Evolutionary conservation across 2,329 filamentous ascomycete genomes (phyloP).

Genomic region (Parafenestella ontariensis): DNA sequence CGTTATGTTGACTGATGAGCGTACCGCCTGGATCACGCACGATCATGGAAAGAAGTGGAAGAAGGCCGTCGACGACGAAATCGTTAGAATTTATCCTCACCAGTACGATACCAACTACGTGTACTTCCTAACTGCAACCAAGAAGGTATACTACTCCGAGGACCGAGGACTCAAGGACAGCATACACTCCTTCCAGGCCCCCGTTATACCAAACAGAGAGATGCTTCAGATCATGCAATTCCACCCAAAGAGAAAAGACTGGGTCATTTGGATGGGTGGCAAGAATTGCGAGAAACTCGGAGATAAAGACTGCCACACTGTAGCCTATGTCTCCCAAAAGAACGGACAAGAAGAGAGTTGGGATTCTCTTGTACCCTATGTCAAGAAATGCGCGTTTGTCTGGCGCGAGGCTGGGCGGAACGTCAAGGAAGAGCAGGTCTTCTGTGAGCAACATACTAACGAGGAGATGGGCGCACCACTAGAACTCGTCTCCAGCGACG

Average conservation of each 20-base stretch:
- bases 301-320: constrained; percentile 68
- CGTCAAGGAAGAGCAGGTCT: constrained; percentile 69
- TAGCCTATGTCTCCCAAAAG: constrained; percentile 79
- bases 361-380: constrained; percentile 75
- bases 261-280: constrained; percentile 87
- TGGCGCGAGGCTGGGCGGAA: constrained; percentile 63
- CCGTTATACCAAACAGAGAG: constrained; percentile 63
- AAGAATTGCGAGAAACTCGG: constrained; percentile 68
- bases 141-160: constrained; percentile 78
- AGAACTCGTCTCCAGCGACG: constrained; percentile 77
- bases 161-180: constrained; percentile 71
- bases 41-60: constrained; percentile 92
- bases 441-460: constrained; percentile 69
- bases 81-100: constrained; percentile 78
- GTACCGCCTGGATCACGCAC: constrained; percentile 74
- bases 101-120: constrained; percentile 82
- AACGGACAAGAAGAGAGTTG: constrained; percentile 72
- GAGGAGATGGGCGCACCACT: constrained; percentile 69
- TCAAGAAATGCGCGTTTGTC: constrained; percentile 86
- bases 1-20: constrained; percentile 65
- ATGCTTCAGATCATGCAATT: constrained; percentile 70
- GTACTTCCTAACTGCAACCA: constrained; percentile 78
- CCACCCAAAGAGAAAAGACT: constrained; percentile 80
- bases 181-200: constrained; percentile 77
- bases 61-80: constrained; percentile 72